Evolutionary conservation across 148 eudicot genomes (phyloP).

Genomic region (Chenopodium quinoa): DNA sequence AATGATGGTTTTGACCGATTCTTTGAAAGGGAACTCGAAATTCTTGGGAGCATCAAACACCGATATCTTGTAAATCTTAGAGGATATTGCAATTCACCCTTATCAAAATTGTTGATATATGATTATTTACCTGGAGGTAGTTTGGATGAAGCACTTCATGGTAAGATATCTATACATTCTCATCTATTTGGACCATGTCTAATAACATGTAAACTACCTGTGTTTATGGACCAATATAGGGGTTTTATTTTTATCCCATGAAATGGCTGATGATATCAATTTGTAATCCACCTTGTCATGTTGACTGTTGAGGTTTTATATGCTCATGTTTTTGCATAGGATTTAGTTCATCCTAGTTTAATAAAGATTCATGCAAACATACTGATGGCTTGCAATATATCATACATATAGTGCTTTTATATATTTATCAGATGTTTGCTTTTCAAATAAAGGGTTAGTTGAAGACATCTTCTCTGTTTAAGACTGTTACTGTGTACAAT

Average conservation of each 20-base stretch:
- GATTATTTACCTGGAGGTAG: conserved; percentile 94
- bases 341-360: neutral
- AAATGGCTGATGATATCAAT: conserved; percentile 1
- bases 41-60: conserved; percentile 97
- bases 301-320: neutral
- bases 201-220: neutral
- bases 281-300: too few species aligned
- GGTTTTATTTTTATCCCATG: neutral
- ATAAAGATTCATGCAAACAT: neutral
- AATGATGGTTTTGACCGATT: conserved; percentile 93
- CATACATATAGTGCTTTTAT: neutral
- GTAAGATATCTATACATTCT: conserved; percentile 41
- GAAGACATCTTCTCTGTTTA: neutral
- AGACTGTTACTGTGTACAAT: neutral
- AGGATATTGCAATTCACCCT: conserved; percentile 96
- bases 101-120: conserved; percentile 80
- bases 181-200: neutral
- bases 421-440: neutral
- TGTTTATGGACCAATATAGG: neutral
- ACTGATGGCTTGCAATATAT: neutral
- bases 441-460: neutral
- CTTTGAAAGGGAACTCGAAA: conserved; percentile 97
- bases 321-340: neutral
- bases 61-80: conserved; percentile 89
- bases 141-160: conserved; percentile 96